A percentile compares a stretch with the other conserved stretches of the same genome.
Evolutionary conservation across 495 filamentous ascomycete species (phyloP).

Genomic region (Lichenothelia convexa): DNA sequence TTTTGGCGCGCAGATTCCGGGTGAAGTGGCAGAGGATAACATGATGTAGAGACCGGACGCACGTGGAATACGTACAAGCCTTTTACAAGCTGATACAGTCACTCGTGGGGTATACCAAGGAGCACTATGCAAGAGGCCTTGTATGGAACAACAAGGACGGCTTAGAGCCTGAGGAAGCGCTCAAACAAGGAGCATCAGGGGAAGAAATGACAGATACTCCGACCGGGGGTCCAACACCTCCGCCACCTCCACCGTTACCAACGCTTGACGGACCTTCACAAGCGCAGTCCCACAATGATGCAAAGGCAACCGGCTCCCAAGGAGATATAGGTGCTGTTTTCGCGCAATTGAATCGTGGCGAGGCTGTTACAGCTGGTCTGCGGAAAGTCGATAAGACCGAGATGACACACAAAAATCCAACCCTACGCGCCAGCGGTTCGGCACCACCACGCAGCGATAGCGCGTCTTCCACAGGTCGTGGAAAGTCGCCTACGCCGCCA

Average conservation of each 20-base stretch:
- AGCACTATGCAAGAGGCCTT: slow-evolving; percentile 59
- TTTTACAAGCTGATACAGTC: slow-evolving; percentile 77
- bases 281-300: slow-evolving; percentile 45
- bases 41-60: slow-evolving; percentile 48
- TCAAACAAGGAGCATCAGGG: slow-evolving; percentile 40
- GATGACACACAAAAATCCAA: slow-evolving; percentile 99
- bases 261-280: slow-evolving; percentile 45
- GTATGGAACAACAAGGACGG: slow-evolving; percentile 86
- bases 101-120: slow-evolving; percentile 61
- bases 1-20: too few species aligned
- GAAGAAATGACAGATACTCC: slow-evolving; percentile 18
- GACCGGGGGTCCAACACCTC: slow-evolving; percentile 31
- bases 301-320: slow-evolving; percentile 18
- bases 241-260: slow-evolving; percentile 40
- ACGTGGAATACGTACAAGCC: slow-evolving; percentile 70
- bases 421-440: slow-evolving; percentile 51
- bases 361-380: slow-evolving; percentile 65
- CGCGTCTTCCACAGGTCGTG: slow-evolving; percentile 28
- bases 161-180: slow-evolving; percentile 50
- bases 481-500: slow-evolving; percentile 62
- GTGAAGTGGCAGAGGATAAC: too few species aligned
- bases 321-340: slow-evolving; percentile 72
- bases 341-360: slow-evolving; percentile 73
- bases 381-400: slow-evolving; percentile 83
- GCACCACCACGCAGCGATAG: slow-evolving; percentile 41